Evolutionary conservation across 768 basidiomycete species (phyloP).

Genomic region (Boletus vermiculosoides): DNA sequence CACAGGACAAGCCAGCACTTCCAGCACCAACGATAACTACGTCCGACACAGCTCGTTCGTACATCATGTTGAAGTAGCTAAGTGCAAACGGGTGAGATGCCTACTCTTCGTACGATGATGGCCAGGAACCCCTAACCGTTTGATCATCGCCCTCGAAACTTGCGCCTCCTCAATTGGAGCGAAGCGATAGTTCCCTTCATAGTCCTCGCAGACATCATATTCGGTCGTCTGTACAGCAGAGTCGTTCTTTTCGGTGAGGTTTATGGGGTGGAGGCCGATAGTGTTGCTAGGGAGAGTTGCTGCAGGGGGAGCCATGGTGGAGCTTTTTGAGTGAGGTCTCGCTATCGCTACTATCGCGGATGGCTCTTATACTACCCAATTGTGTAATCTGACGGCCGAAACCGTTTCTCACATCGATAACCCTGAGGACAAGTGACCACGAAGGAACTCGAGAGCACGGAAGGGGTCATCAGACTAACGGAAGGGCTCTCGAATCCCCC

Average conservation of each 20-base stretch:
- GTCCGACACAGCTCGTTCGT: constrained; percentile 72
- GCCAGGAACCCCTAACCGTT: constrained; percentile 41
- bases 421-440: background rate
- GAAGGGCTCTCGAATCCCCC: background rate
- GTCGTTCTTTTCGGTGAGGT: constrained; percentile 26
- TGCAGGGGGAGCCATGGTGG: constrained; percentile 39
- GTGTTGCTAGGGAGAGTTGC: constrained; percentile 29
- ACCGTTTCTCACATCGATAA: background rate
- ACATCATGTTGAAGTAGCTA: constrained; percentile 74
- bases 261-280: constrained; percentile 20
- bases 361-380: constrained; percentile 4
- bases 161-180: constrained; percentile 76
- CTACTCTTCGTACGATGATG: background rate
- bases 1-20: constrained; percentile 67
- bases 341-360: background rate
- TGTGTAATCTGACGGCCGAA: background rate
- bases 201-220: constrained; percentile 34
- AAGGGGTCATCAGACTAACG: too few relatives aligned
- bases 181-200: constrained; percentile 63
- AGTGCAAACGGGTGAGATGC: constrained; percentile 4
- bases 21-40: constrained; percentile 77
- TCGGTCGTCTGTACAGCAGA: constrained; percentile 5
- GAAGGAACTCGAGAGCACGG: background rate
- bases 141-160: constrained; percentile 76
- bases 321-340: background rate